Evolutionary conservation across 2,329 filamentous ascomycete genomes (phyloP).

Genomic region (Penicillium sclerotiorum): DNA sequence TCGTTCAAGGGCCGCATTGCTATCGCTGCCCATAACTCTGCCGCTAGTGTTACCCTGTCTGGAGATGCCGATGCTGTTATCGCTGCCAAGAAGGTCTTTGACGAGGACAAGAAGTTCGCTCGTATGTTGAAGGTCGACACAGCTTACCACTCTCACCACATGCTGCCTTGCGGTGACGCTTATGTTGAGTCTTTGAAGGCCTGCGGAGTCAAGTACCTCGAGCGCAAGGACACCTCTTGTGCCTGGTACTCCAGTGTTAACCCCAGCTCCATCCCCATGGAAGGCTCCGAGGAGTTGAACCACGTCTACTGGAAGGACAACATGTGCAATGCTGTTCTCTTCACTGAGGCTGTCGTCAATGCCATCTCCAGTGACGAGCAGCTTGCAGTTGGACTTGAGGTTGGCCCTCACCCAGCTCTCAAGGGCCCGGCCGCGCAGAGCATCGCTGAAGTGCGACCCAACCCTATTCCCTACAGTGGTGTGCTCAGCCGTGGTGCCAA

Average conservation of each 20-base stretch:
- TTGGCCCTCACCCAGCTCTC: conserved; percentile 32
- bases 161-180: conserved; percentile 30
- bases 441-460: background rate
- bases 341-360: conserved; percentile 29
- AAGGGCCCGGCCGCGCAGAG: conserved; percentile 23
- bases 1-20: conserved; percentile 18
- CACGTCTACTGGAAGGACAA: conserved; percentile 41
- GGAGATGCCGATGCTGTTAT: conserved; percentile 35
- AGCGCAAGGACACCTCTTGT: no score
- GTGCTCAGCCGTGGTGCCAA: conserved; percentile 13
- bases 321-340: conserved; percentile 39
- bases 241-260: conserved; percentile 24
- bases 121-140: conserved; percentile 33
- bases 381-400: conserved; percentile 27
- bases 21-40: conserved; percentile 40
- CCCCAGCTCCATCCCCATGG: conserved; percentile 27
- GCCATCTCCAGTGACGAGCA: conserved; percentile 23
- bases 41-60: conserved; percentile 43
- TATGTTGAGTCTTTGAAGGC: conserved; percentile 22
- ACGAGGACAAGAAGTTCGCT: conserved; percentile 5
- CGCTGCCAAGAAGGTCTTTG: conserved; percentile 1
- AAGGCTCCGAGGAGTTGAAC: no score
- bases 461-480: conserved; percentile 15
- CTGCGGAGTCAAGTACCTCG: background rate
- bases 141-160: conserved; percentile 49